These are phyloP conservation scores for Acer campestre DNA, from an alignment of 345 rosid species.

Conservation along the genomic window DNA sequence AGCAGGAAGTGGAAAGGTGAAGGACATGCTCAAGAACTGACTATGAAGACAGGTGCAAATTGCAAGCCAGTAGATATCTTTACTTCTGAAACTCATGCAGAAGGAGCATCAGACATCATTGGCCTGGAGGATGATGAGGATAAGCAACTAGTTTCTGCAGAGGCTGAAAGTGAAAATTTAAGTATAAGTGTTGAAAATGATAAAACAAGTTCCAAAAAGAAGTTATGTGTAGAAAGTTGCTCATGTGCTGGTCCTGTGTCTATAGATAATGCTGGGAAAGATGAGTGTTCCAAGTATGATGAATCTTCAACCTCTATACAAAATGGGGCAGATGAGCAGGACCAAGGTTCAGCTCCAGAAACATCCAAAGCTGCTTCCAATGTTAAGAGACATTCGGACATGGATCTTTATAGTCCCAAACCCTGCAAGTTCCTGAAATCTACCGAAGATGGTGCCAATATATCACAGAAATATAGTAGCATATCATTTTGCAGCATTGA, in stretches of 20 bases:
- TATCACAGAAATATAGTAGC: constrained; percentile 66
- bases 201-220: constrained; percentile 36
- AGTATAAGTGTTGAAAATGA: constrained; percentile 44
- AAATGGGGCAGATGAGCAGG: constrained; percentile 38
- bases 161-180: constrained; percentile 40
- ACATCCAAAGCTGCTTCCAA: constrained; percentile 40
- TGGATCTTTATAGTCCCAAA: constrained; percentile 82
- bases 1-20: constrained; percentile 97
- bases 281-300: constrained; percentile 34
- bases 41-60: constrained; percentile 37
- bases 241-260: constrained; percentile 30
- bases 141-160: constrained; percentile 33
- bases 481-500: constrained; percentile 74
- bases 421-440: constrained; percentile 75
- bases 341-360: constrained; percentile 50
- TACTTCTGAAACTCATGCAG: constrained; percentile 34
- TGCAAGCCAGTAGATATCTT: constrained; percentile 32
- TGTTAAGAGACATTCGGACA: constrained; percentile 73
- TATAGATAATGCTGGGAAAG: constrained; percentile 31
- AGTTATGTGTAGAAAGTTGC: constrained; percentile 31
- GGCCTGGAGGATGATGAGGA: constrained; percentile 37
- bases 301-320: constrained; percentile 38
- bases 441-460: constrained; percentile 39
- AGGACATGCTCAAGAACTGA: constrained; percentile 41
- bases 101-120: constrained; percentile 37